Conservation (phyloP, 2,329 filamentous ascomycete genomes). For the Pezicula radicicola region DNA sequence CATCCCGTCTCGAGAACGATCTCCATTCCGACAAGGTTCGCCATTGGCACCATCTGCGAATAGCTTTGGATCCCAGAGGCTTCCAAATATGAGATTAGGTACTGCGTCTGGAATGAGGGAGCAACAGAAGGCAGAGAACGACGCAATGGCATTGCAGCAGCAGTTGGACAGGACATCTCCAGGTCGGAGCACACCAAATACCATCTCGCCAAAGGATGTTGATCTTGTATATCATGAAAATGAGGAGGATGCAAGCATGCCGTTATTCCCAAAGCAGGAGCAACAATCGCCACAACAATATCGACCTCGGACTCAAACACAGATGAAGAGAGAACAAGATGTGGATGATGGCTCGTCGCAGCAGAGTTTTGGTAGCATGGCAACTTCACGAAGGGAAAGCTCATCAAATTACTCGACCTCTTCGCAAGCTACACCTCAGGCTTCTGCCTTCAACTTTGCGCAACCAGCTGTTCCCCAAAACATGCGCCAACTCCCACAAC, state of each 20-base stretch:
- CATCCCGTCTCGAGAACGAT: conserved; percentile 59
- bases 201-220: conserved; percentile 93
- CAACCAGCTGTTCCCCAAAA: conserved; percentile 33
- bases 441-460: conserved; percentile 41
- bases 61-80: conserved; percentile 31
- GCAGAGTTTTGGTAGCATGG: conserved; percentile 39
- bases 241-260: conserved; percentile 66
- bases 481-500: conserved; percentile 24
- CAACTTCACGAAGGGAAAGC: conserved; percentile 35
- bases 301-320: conserved; percentile 15
- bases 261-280: conserved; percentile 66
- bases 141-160: conserved; percentile 40
- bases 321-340: conserved; percentile 24
- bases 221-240: conserved; percentile 78
- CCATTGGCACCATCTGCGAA: conserved; percentile 47
- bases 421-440: conserved; percentile 24
- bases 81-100: conserved; percentile 39
- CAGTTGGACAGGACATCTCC: conserved; percentile 34
- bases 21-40: conserved; percentile 76
- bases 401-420: conserved; percentile 28
- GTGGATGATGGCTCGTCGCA: conserved; percentile 34
- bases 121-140: conserved; percentile 57
- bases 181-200: conserved; percentile 61
- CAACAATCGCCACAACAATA: conserved; percentile 36
- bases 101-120: conserved; percentile 60